Percentiles rank a stretch among this genome's conserved stretches.
Evolutionary conservation across 495 filamentous ascomycete genomes (phyloP).

Genomic region (Penicillium paradoxum): DNA sequence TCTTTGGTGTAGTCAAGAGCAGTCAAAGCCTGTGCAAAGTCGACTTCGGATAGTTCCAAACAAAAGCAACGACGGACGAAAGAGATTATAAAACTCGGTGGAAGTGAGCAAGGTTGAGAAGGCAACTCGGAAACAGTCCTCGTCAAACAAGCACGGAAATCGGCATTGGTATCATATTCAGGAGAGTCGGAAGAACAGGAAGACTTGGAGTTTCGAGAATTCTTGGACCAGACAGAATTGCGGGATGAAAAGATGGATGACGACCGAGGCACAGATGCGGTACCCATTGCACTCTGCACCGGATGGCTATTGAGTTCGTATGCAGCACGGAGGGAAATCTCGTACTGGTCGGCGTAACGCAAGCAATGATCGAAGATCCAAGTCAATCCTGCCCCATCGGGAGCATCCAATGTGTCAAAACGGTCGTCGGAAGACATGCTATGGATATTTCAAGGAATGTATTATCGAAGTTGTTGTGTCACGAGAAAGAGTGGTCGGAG

Average conservation of each 20-base stretch:
- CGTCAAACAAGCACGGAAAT: slow-evolving; percentile 60
- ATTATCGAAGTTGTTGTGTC: not conserved
- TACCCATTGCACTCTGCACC: slow-evolving; percentile 35
- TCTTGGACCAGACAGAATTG: not conserved
- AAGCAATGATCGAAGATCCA: slow-evolving; percentile 68
- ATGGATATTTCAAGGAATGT: slow-evolving; percentile 9
- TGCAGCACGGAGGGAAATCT: slow-evolving; percentile 70
- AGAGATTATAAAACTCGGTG: slow-evolving; percentile 59
- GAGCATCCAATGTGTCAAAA: slow-evolving; percentile 15
- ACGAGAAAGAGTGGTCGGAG: not conserved
- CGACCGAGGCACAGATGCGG: slow-evolving; percentile 26
- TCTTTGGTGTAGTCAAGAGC: slow-evolving; percentile 69
- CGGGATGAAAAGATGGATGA: slow-evolving; percentile 17
- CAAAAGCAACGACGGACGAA: slow-evolving; percentile 63
- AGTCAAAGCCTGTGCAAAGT: slow-evolving; percentile 68
- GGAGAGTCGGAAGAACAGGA: slow-evolving; percentile 35
- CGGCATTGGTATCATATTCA: slow-evolving; percentile 44
- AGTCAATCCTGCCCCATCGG: slow-evolving; percentile 43
- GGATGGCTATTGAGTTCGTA: slow-evolving; percentile 65
- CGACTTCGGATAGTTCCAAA: slow-evolving; percentile 51
- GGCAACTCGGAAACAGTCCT: slow-evolving; percentile 59
- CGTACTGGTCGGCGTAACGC: slow-evolving; percentile 61
- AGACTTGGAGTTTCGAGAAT: slow-evolving; percentile 30
- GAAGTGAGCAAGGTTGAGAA: slow-evolving; percentile 60
- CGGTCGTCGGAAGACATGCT: slow-evolving; percentile 16